Conservation (phyloP, 192 early-diverging fungal genomes). For the Rhizophagus sp. region DNA sequence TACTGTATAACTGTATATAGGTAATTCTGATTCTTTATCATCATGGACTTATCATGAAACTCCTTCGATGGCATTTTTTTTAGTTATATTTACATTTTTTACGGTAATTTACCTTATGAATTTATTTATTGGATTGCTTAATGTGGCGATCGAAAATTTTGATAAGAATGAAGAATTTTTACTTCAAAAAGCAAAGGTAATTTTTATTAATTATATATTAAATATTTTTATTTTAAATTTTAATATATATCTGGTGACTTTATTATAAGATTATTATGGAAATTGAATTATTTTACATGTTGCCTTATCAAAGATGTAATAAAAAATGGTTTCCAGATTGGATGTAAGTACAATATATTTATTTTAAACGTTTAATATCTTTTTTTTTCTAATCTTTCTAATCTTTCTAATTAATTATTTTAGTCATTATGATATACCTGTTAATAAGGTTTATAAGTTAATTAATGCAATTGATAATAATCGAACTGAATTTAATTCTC, state of each 20-base stretch:
- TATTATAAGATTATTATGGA: neutral
- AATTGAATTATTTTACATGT: neutral
- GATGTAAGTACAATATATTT: too few species aligned
- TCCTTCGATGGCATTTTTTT: neutral
- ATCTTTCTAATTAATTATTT: too few species aligned
- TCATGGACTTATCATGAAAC: neutral
- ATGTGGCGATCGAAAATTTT: neutral
- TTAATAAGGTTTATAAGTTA: neutral
- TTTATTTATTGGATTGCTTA: conserved; percentile 1
- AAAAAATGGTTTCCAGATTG: too few species aligned
- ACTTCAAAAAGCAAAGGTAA: neutral
- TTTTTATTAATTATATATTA: too few species aligned
- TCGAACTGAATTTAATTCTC: too few species aligned
- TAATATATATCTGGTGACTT: too few species aligned
- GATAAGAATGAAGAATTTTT: neutral
- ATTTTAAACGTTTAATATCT: too few species aligned
- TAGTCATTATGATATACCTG: neutral
- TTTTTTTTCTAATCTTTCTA: too few species aligned
- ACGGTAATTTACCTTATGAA: neutral
- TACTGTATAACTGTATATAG: too few species aligned
- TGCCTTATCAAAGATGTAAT: neutral
- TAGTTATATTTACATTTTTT: neutral
- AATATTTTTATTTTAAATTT: too few species aligned
- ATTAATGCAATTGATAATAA: neutral
- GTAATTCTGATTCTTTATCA: neutral